phyloP scores from a whole-genome alignment of 2,329 filamentous ascomycete genomes.

The Cryphonectria nitschkei region DNA sequence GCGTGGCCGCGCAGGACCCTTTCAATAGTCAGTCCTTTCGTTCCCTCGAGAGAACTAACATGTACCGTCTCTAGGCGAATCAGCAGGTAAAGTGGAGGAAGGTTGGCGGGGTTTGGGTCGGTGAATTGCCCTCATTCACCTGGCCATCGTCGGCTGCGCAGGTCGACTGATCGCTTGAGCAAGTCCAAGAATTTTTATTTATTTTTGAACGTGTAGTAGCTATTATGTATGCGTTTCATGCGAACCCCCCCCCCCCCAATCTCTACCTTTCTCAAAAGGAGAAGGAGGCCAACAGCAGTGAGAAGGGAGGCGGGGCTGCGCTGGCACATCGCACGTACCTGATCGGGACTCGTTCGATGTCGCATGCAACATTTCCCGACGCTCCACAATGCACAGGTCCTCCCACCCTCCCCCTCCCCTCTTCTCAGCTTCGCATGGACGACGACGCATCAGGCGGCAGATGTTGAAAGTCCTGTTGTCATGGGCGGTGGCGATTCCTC shows the following conservation, averaged over 20 bases:
- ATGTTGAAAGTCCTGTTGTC: background rate
- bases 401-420: too few relatives aligned
- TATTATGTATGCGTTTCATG: constrained; percentile 5
- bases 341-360: constrained; percentile 6
- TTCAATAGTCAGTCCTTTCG: background rate
- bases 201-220: background rate
- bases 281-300: background rate
- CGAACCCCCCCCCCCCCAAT: background rate
- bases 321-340: background rate
- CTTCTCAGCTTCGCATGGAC: background rate
- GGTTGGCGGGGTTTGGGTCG: too few relatives aligned
- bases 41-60: background rate
- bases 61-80: background rate
- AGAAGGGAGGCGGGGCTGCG: background rate
- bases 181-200: background rate
- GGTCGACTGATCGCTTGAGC: background rate
- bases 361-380: constrained; percentile 8
- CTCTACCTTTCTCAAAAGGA: background rate
- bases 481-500: background rate
- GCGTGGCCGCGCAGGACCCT: background rate
- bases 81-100: background rate
- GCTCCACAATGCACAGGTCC: background rate
- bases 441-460: constrained; percentile 1
- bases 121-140: background rate
- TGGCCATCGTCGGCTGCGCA: background rate